Evolutionary conservation across 1,284 basidiomycete genomes (phyloP).

Genomic region (Irpex sp.): DNA sequence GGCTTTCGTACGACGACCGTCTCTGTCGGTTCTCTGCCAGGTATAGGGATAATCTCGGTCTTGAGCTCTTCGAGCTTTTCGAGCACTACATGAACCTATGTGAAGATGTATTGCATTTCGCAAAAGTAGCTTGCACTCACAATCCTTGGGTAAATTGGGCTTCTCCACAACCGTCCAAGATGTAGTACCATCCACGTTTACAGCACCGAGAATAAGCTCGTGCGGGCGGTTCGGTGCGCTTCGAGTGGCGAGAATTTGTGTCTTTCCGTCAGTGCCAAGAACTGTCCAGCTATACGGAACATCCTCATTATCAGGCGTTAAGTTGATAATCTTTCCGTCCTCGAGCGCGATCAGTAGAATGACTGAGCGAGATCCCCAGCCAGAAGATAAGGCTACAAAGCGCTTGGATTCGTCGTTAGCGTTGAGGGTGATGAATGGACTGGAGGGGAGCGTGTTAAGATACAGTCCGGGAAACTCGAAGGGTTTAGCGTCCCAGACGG

Average conservation of each 20-base stretch:
- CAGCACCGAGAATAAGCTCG: slow-evolving; percentile 46
- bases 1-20: slow-evolving; percentile 43
- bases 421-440: slow-evolving; percentile 41
- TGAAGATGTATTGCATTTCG: not conserved
- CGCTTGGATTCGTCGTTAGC: slow-evolving; percentile 18
- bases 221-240: slow-evolving; percentile 47
- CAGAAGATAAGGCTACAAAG: slow-evolving; percentile 42
- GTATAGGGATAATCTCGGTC: slow-evolving; percentile 42
- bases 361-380: slow-evolving; percentile 49
- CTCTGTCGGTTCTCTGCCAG: slow-evolving; percentile 46
- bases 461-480: slow-evolving; percentile 64
- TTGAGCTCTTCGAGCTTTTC: slow-evolving; percentile 37
- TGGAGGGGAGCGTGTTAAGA: slow-evolving; percentile 41
- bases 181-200: slow-evolving; percentile 28
- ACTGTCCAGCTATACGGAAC: slow-evolving; percentile 48
- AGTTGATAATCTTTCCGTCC: slow-evolving; percentile 36
- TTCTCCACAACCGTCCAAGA: slow-evolving; percentile 41
- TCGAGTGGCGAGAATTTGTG: slow-evolving; percentile 44
- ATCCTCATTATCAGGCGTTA: slow-evolving; percentile 36
- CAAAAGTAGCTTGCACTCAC: slow-evolving; percentile 30
- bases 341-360: slow-evolving; percentile 40
- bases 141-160: slow-evolving; percentile 33
- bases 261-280: slow-evolving; percentile 46
- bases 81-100: slow-evolving; percentile 32
- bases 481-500: slow-evolving; percentile 33